Percentiles rank a stretch among this genome's conserved stretches.
These are phyloP conservation scores for Salpingoeca rosetta DNA, from an alignment of 78 protist genomes.

Conservation along the genomic window DNA sequence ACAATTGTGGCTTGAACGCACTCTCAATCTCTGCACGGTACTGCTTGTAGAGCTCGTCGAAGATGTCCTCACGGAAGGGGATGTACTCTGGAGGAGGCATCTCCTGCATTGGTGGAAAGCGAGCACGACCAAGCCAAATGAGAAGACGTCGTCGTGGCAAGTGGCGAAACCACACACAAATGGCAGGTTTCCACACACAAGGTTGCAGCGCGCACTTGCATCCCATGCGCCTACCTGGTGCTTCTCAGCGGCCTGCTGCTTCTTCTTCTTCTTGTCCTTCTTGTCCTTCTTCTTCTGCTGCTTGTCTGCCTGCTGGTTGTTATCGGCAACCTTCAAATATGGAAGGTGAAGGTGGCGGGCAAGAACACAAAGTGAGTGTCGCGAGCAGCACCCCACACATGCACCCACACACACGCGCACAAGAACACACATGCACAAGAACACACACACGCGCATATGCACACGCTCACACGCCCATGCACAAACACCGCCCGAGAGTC, in stretches of 20 bases:
- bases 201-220: not conserved
- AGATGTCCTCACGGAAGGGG: slow-evolving; percentile 5
- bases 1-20: not conserved
- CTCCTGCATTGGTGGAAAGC: not conserved
- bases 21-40: not conserved
- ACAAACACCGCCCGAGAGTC: not conserved
- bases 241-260: not conserved
- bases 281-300: not conserved
- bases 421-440: not conserved
- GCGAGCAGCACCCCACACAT: not conserved
- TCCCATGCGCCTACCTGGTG: not conserved
- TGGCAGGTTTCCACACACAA: too few relatives aligned
- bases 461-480: not conserved
- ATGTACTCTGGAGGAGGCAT: slow-evolving; percentile 16
- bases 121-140: not conserved
- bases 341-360: too few relatives aligned
- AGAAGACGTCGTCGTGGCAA: too few relatives aligned
- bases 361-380: too few relatives aligned
- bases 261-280: not conserved
- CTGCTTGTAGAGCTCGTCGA: not conserved
- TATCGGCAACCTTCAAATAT: too few relatives aligned
- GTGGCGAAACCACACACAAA: too few relatives aligned
- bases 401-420: not conserved
- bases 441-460: not conserved
- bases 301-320: not conserved